Evolutionary conservation across 2,329 filamentous ascomycete genomes (phyloP).

Genomic region (Trichoderma atroviride): DNA sequence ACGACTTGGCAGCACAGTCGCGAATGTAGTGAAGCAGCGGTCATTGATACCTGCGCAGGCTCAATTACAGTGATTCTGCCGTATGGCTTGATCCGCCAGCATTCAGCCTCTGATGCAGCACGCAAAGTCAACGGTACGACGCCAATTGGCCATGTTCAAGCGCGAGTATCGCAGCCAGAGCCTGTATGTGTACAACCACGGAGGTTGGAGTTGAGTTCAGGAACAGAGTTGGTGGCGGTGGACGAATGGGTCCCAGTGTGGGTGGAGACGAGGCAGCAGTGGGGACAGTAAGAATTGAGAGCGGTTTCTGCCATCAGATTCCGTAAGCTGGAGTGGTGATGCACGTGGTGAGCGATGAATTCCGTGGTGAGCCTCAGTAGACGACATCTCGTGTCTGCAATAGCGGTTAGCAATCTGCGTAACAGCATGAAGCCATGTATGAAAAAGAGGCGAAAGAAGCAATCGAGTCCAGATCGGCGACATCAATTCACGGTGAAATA

Average conservation of each 20-base stretch:
- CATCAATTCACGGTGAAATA: not conserved
- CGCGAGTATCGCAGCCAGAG: not conserved
- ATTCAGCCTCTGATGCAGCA: not conserved
- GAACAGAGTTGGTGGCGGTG: slow-evolving; percentile 17
- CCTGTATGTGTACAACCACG: not conserved
- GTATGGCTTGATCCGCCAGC: too few relatives aligned
- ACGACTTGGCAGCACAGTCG: not conserved
- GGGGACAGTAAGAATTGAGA: not conserved
- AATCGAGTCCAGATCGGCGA: not conserved
- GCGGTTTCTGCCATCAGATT: not conserved
- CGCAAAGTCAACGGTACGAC: too few relatives aligned
- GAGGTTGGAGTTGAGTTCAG: not conserved
- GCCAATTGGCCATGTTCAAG: slow-evolving; percentile 13
- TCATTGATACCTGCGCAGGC: not conserved
- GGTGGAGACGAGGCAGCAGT: slow-evolving; percentile 8
- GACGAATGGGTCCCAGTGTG: not conserved
- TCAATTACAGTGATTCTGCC: not conserved
- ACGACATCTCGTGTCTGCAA: not conserved
- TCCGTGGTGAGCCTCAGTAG: not conserved
- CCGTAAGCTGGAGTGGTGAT: not conserved
- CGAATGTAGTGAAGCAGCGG: not conserved
- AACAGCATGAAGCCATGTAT: not conserved
- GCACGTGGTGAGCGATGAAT: slow-evolving; percentile 6
- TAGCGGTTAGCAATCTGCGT: not conserved
- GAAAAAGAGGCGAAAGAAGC: not conserved